Conservation (phyloP, 1,284 basidiomycete species). For the Pyrrhoderma lamaoense region DNA sequence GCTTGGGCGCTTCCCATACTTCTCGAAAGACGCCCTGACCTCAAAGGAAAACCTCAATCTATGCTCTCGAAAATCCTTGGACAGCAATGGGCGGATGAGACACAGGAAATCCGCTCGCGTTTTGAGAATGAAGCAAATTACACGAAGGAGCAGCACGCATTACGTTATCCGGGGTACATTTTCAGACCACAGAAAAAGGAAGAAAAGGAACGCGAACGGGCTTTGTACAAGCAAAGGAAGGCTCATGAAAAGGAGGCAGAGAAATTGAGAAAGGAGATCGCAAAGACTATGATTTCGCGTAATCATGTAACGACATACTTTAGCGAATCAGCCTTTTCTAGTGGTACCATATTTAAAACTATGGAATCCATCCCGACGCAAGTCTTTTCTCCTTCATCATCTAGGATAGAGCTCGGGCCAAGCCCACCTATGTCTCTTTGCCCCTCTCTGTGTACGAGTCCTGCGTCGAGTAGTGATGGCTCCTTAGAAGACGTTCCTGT, state of each 20-base stretch:
- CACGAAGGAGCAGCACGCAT: constrained; percentile 60
- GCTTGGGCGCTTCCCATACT: constrained; percentile 50
- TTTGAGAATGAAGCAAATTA: constrained; percentile 68
- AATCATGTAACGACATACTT: constrained; percentile 10
- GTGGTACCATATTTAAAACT: too few species aligned
- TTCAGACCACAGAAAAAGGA: constrained; percentile 66
- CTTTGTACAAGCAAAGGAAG: constrained; percentile 39
- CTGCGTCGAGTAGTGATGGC: background rate
- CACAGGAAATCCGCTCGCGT: constrained; percentile 40
- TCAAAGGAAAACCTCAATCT: constrained; percentile 48
- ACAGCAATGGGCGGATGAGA: constrained; percentile 61
- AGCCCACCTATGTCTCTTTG: constrained; percentile 23
- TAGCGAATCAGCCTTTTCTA: too few species aligned
- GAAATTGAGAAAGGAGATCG: constrained; percentile 23
- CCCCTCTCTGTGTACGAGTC: constrained; percentile 20
- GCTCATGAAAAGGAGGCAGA: constrained; percentile 29
- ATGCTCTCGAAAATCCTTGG: constrained; percentile 68
- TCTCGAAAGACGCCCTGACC: constrained; percentile 26
- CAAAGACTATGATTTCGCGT: constrained; percentile 15
- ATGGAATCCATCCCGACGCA: too few species aligned
- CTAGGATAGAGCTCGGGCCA: constrained; percentile 17
- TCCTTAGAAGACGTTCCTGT: too few species aligned
- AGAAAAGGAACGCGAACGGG: constrained; percentile 45
- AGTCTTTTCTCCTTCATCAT: too few species aligned
- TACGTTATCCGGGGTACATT: constrained; percentile 63